These are phyloP conservation scores for Clonostachys rosea DNA, from an alignment of 2,329 filamentous ascomycete genomes.

Conservation along the genomic window DNA sequence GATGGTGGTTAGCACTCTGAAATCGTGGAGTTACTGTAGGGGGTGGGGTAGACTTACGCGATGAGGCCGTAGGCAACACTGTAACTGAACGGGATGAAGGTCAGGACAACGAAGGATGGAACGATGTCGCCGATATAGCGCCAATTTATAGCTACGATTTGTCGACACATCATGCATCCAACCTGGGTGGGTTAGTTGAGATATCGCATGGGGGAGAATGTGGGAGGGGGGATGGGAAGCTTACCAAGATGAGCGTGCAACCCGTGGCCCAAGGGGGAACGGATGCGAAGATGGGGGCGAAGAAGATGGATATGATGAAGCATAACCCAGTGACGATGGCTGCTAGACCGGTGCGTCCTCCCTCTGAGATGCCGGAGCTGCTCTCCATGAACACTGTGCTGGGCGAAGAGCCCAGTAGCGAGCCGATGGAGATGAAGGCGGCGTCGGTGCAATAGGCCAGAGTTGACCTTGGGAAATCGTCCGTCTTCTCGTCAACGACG, in stretches of 20 bases:
- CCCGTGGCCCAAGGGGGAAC: slow-evolving; percentile 77
- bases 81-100: slow-evolving; percentile 75
- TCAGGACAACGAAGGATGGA: slow-evolving; percentile 71
- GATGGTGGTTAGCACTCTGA: neutral
- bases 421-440: slow-evolving; percentile 65
- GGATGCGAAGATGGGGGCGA: slow-evolving; percentile 71
- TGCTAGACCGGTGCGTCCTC: slow-evolving; percentile 68
- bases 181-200: slow-evolving; percentile 36
- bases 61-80: slow-evolving; percentile 75
- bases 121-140: slow-evolving; percentile 70
- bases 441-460: slow-evolving; percentile 74
- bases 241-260: slow-evolving; percentile 63
- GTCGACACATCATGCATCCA: slow-evolving; percentile 73
- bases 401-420: slow-evolving; percentile 65
- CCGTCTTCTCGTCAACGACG: slow-evolving; percentile 57
- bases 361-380: slow-evolving; percentile 71
- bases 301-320: slow-evolving; percentile 69
- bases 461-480: slow-evolving; percentile 84
- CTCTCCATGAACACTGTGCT: slow-evolving; percentile 74
- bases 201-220: too few species aligned
- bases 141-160: slow-evolving; percentile 74
- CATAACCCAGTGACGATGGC: slow-evolving; percentile 65
- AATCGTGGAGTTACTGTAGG: neutral
- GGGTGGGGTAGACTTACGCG: slow-evolving; percentile 41
- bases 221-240: neutral